These are phyloP conservation scores for Cutaneotrichosporon mucoides DNA, from an alignment of 1,284 basidiomycete species.

Conservation along the genomic window DNA sequence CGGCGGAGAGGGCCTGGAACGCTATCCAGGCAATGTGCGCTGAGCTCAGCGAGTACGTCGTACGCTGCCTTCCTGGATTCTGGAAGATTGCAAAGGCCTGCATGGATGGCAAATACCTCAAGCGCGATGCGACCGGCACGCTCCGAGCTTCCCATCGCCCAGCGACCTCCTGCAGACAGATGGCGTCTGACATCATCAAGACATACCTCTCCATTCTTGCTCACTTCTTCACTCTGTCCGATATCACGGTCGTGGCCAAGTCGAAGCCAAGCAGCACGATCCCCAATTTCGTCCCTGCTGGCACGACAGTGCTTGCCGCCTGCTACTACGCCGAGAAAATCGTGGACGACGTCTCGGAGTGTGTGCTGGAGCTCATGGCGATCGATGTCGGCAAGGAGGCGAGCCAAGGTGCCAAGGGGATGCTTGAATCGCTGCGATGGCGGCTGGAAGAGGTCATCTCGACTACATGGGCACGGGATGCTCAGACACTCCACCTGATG, in stretches of 20 bases:
- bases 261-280: conserved; percentile 24
- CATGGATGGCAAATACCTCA: conserved; percentile 85
- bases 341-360: conserved; percentile 78
- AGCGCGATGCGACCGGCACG: conserved; percentile 44
- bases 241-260: conserved; percentile 58
- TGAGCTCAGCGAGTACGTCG: conserved; percentile 53
- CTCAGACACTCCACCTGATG: conserved; percentile 74
- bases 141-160: conserved; percentile 54
- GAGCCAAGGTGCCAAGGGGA: conserved; percentile 60
- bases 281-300: conserved; percentile 66
- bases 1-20: conserved; percentile 68
- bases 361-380: conserved; percentile 70
- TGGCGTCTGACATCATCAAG: conserved; percentile 87
- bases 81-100: conserved; percentile 90
- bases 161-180: conserved; percentile 75
- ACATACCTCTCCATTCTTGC: conserved; percentile 81
- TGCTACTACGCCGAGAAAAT: conserved; percentile 75
- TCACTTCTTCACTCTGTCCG: conserved; percentile 83
- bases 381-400: conserved; percentile 79
- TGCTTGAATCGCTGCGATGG: conserved; percentile 82
- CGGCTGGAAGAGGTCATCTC: conserved; percentile 79
- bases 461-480: conserved; percentile 78
- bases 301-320: conserved; percentile 77
- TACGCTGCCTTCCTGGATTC: conserved; percentile 74
- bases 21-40: conserved; percentile 63